These are phyloP conservation scores for Lantana camara DNA, from an alignment of 257 asterid species.

Conservation along the genomic window DNA sequence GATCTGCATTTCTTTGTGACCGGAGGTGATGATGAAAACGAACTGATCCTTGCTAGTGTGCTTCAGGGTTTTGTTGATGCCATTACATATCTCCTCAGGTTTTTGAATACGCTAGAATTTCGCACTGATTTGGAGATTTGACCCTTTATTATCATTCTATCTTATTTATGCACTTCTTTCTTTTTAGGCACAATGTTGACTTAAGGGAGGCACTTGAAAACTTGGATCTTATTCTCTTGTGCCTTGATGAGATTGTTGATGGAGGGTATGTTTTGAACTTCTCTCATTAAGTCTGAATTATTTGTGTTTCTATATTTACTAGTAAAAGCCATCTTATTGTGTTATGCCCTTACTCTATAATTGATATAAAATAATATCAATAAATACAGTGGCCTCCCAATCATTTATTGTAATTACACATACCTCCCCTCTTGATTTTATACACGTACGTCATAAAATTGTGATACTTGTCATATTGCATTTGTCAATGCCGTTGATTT, in stretches of 20 bases:
- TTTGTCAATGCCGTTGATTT: not conserved
- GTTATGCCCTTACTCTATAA: not conserved
- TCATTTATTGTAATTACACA: too few relatives aligned
- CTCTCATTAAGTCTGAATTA: not conserved
- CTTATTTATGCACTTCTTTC: conserved; percentile 14
- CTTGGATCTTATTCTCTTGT: conserved; percentile 84
- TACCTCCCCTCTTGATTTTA: too few relatives aligned
- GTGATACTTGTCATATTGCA: not conserved
- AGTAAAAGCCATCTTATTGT: not conserved
- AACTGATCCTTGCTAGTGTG: conserved; percentile 76
- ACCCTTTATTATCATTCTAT: not conserved
- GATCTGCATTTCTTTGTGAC: conserved; percentile 93
- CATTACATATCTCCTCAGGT: conserved; percentile 85
- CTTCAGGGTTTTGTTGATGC: conserved; percentile 92
- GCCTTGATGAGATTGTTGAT: conserved; percentile 95
- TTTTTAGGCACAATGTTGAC: conserved; percentile 80
- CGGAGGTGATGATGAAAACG: conserved; percentile 94
- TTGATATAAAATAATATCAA: too few relatives aligned
- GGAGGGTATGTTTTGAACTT: conserved; percentile 70
- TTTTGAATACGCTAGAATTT: conserved; percentile 3
- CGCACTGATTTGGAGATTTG: conserved; percentile 4
- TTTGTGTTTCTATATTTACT: not conserved
- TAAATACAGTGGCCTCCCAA: too few relatives aligned
- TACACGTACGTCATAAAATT: not conserved
- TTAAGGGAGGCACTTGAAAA: conserved; percentile 95